Conservation (phyloP, 2,329 filamentous ascomycete species). For the Chaetomium globosum region DNA sequence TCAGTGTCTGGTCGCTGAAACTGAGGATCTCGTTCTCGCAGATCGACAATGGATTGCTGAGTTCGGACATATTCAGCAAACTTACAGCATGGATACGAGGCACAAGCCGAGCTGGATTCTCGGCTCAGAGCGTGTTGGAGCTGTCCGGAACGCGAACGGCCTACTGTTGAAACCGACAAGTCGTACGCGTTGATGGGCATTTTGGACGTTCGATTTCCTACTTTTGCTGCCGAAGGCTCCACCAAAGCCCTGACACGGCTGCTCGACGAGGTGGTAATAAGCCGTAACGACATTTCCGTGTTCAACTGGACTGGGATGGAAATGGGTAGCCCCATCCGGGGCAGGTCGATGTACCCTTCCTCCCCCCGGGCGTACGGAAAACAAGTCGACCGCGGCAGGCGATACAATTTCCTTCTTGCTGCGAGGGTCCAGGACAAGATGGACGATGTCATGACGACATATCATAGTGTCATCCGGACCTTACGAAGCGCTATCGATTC, state of each 20-base stretch:
- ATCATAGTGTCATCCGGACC: slow-evolving; percentile 35
- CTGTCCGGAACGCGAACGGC: slow-evolving; percentile 37
- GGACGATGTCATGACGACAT: slow-evolving; percentile 37
- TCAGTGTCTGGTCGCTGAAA: slow-evolving; percentile 34
- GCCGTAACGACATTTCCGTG: slow-evolving; percentile 41
- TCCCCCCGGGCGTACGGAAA: slow-evolving; percentile 37
- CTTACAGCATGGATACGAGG: slow-evolving; percentile 36
- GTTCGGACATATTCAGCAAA: slow-evolving; percentile 36
- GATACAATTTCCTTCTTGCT: slow-evolving; percentile 35
- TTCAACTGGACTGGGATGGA: slow-evolving; percentile 43
- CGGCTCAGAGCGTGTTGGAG: slow-evolving; percentile 38
- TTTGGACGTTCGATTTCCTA: slow-evolving; percentile 40
- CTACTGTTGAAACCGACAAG: slow-evolving; percentile 38
- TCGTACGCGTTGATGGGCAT: slow-evolving; percentile 43
- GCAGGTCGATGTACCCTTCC: slow-evolving; percentile 42
- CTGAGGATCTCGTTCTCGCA: slow-evolving; percentile 30
- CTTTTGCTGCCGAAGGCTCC: slow-evolving; percentile 41
- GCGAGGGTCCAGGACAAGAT: slow-evolving; percentile 36
- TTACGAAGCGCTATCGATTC: slow-evolving; percentile 37
- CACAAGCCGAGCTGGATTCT: slow-evolving; percentile 33
- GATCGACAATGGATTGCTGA: slow-evolving; percentile 37
- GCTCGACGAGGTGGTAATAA: slow-evolving; percentile 40
- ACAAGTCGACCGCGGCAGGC: slow-evolving; percentile 30
- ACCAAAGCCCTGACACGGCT: slow-evolving; percentile 40
- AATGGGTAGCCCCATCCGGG: slow-evolving; percentile 40